These are phyloP conservation scores for Alopecurus myosuroides DNA, from an alignment of 176 grass and related monocot genomes.

Conservation along the genomic window DNA sequence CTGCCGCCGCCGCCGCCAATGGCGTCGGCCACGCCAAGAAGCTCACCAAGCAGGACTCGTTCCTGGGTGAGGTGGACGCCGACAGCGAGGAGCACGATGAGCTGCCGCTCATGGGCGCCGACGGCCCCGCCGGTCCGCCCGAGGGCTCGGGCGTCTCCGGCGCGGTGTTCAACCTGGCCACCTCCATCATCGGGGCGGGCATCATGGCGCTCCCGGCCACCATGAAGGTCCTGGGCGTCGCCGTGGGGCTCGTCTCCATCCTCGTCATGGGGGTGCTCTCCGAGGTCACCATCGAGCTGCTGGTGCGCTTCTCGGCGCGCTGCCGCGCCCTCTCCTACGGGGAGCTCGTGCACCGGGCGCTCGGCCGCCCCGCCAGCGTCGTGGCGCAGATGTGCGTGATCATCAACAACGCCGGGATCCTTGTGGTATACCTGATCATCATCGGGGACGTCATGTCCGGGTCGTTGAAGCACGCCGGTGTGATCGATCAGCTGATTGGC, in stretches of 20 bases:
- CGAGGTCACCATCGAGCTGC: conserved; percentile 91
- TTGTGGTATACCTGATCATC: conserved; percentile 93
- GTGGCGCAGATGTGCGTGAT: conserved; percentile 79
- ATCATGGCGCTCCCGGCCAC: conserved; percentile 97
- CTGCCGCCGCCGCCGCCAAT: conserved; percentile 23
- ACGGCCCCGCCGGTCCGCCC: conserved; percentile 3
- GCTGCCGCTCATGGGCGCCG: conserved; percentile 66
- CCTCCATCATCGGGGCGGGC: conserved; percentile 94
- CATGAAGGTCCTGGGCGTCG: conserved; percentile 97
- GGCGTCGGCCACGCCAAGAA: conserved; percentile 42
- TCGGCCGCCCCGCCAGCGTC: conserved; percentile 64
- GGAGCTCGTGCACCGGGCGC: conserved; percentile 68
- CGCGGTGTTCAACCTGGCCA: conserved; percentile 94
- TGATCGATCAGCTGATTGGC: conserved; percentile 81
- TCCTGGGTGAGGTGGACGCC: conserved; percentile 34
- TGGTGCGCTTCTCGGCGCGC: conserved; percentile 67
- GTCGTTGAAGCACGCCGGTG: conserved; percentile 68
- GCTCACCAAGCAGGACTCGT: conserved; percentile 43
- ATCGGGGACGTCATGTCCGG: conserved; percentile 98
- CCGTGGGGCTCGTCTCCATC: conserved; percentile 65
- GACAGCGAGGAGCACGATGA: conserved; percentile 42
- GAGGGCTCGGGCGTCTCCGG: conserved; percentile 54
- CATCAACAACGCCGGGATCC: conserved; percentile 81
- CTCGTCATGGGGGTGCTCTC: conserved; percentile 80
- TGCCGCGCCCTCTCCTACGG: conserved; percentile 82